phyloP scores from a whole-genome alignment of 176 grass and related monocot species.

The Pontederia paniculata region DNA sequence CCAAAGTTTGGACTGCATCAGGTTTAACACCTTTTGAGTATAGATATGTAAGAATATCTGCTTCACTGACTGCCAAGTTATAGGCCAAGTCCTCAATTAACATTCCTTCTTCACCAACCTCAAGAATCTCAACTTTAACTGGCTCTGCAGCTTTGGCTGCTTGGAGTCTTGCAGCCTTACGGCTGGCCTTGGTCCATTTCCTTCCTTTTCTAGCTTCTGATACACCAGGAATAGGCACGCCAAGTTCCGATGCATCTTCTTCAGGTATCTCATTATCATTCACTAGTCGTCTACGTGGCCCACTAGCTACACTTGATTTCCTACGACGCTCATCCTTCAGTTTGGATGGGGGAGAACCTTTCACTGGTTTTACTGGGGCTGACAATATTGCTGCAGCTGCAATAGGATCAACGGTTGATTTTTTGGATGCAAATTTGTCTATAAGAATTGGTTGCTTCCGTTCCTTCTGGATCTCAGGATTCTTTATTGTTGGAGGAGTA shows the following conservation, averaged over 20 bases:
- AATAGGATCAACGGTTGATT: constrained; percentile 46
- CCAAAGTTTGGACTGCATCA: constrained; percentile 48
- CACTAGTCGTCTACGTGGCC: constrained; percentile 28
- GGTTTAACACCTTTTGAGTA: constrained; percentile 45
- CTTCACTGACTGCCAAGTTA: constrained; percentile 56
- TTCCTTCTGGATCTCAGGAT: constrained; percentile 40
- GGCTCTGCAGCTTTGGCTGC: constrained; percentile 67
- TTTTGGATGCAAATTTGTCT: constrained; percentile 78
- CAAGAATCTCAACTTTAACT: constrained; percentile 89
- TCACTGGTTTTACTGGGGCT: constrained; percentile 46
- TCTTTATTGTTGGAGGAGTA: constrained; percentile 21
- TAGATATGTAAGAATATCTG: constrained; percentile 58
- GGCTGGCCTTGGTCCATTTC: constrained; percentile 73
- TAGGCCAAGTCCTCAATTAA: constrained; percentile 67
- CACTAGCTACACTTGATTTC: constrained; percentile 27
- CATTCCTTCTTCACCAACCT: constrained; percentile 88
- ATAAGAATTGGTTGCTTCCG: constrained; percentile 83
- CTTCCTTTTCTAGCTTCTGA: constrained; percentile 60
- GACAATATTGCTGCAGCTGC: constrained; percentile 44
- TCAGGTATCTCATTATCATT: constrained; percentile 25
- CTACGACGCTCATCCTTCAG: constrained; percentile 54
- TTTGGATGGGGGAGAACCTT: constrained; percentile 32
- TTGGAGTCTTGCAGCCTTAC: constrained; percentile 56
- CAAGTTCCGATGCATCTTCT: constrained; percentile 41
- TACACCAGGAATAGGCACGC: constrained; percentile 37